A percentile compares a stretch with the other conserved stretches of the same genome.
phyloP scores from a whole-genome alignment of 257 asterid species.

The Forsythia suspensa region DNA sequence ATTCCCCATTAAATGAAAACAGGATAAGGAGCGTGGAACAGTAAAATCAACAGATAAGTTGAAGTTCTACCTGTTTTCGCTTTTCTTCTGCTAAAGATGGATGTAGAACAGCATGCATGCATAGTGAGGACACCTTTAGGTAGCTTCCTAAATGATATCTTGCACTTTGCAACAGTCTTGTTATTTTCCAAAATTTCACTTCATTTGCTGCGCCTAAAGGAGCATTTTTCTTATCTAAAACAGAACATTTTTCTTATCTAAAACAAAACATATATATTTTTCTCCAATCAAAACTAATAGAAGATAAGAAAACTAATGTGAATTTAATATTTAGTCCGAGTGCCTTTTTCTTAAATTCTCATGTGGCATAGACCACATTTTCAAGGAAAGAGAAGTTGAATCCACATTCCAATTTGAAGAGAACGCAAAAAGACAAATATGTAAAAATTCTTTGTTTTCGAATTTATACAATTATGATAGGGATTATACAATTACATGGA shows the following conservation, averaged over 20 bases:
- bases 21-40: no score
- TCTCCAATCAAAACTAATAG: constrained; percentile 17
- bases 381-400: not conserved
- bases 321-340: not conserved
- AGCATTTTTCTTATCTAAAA: constrained; percentile 67
- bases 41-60: not conserved
- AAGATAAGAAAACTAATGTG: constrained; percentile 2
- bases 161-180: constrained; percentile 86
- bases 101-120: constrained; percentile 95
- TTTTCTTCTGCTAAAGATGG: constrained; percentile 62
- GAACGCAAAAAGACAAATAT: no score
- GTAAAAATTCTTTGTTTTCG: no score
- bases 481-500: no score
- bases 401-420: not conserved
- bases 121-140: constrained; percentile 71
- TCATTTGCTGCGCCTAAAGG: constrained; percentile 64
- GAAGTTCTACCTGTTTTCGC: constrained; percentile 57
- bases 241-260: constrained; percentile 57
- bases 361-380: not conserved
- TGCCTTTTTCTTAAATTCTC: not conserved
- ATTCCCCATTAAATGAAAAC: no score
- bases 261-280: not conserved
- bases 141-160: constrained; percentile 62
- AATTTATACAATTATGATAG: not conserved
- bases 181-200: constrained; percentile 77